Evolutionary conservation across 1,139 yeast species (phyloP).

Genomic region (Kazachstania sp.): DNA sequence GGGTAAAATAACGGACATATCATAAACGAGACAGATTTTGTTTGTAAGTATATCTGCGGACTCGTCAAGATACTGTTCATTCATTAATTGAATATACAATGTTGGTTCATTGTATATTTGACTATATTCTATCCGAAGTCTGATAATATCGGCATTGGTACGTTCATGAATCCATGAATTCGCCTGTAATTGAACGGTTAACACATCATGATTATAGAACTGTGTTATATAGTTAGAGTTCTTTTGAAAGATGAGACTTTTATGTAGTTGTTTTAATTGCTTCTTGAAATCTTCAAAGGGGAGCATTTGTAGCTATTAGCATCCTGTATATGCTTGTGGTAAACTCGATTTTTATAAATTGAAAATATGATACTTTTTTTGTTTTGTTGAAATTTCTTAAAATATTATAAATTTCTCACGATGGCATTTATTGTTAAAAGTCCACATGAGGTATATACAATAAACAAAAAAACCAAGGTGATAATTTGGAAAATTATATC

Average conservation of each 20-base stretch:
- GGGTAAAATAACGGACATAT: constrained; percentile 6
- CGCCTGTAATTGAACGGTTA: neutral
- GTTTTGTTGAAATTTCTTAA: neutral
- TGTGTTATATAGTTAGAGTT: no score
- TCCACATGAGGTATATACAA: neutral
- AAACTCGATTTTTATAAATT: no score
- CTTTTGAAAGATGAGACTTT: neutral
- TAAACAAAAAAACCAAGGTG: neutral
- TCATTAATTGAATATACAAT: neutral
- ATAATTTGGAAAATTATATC: neutral
- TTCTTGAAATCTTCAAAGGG: neutral
- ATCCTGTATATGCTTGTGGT: no score
- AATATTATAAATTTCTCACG: neutral
- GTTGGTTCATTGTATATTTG: neutral
- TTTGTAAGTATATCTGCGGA: neutral
- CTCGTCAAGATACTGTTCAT: neutral
- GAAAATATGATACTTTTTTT: no score
- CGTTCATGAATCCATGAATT: neutral
- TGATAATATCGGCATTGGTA: neutral
- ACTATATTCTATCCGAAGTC: neutral
- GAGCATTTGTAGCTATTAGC: neutral
- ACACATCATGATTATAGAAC: neutral
- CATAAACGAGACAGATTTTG: neutral
- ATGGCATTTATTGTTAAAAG: neutral
- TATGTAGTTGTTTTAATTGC: neutral